Evolutionary conservation across 2,329 filamentous ascomycete species (phyloP).

Genomic region (Venturia oleaginea): DNA sequence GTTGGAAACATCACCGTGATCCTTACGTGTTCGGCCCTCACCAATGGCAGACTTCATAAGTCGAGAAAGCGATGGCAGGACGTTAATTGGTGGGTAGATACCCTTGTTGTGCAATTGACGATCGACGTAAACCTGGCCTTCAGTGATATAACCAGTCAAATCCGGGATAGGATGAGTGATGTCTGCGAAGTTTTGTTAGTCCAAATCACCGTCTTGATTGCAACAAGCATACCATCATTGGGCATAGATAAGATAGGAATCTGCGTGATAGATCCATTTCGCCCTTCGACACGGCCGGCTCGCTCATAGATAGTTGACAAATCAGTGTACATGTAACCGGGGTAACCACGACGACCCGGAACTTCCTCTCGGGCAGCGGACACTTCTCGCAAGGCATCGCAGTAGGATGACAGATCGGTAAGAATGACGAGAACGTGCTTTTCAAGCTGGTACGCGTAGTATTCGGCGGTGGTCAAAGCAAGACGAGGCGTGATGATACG

Average conservation of each 20-base stretch:
- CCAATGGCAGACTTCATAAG: conserved; percentile 99
- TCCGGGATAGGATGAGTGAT: conserved; percentile 99
- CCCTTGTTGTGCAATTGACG: conserved; percentile 91
- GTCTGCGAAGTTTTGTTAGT: conserved; percentile 40
- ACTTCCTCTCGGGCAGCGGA: conserved; percentile 98
- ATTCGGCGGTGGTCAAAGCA: conserved; percentile 94
- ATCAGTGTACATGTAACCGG: conserved; percentile 99
- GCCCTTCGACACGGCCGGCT: conserved; percentile 91
- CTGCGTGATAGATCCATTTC: conserved; percentile 97
- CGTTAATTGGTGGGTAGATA: conserved; percentile 98
- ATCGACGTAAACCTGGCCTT: conserved; percentile 97
- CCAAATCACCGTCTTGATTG: not conserved
- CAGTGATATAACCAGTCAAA: conserved; percentile 97
- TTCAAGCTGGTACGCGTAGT: conserved; percentile 99
- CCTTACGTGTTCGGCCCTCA: conserved; percentile 90
- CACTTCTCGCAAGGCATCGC: conserved; percentile 96
- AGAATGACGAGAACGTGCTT: conserved; percentile 99
- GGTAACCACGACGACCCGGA: conserved; percentile 96
- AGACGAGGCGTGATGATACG: conserved; percentile 99
- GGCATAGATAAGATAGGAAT: conserved; percentile 99
- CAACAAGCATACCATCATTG: conserved; percentile 62
- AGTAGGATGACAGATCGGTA: conserved; percentile 96
- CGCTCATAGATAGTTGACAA: conserved; percentile 99
- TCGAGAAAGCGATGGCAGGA: conserved; percentile 92
- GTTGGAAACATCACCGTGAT: conserved; percentile 97